Conservation (phyloP, 805 yeast genomes). For the Saccharomycopsis fermentans region DNA sequence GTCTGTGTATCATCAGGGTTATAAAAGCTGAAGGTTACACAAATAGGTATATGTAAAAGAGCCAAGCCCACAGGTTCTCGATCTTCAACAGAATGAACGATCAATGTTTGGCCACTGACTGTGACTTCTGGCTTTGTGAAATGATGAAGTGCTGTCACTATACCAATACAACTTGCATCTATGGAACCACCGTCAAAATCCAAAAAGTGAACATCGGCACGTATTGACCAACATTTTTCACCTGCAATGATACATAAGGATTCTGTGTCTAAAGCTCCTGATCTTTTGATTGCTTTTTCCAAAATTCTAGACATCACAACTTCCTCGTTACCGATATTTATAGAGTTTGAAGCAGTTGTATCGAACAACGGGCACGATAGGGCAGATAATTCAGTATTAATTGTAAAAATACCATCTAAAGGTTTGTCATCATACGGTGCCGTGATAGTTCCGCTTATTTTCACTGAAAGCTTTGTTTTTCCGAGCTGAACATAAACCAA, state of each 20-base stretch:
- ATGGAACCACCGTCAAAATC: constrained; percentile 90
- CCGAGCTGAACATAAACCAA: constrained; percentile 75
- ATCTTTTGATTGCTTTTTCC: constrained; percentile 85
- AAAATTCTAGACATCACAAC: constrained; percentile 69
- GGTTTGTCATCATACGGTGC: constrained; percentile 87
- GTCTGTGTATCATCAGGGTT: constrained; percentile 56
- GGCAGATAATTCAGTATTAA: constrained; percentile 78
- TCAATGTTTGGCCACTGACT: constrained; percentile 42
- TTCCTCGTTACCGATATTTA: constrained; percentile 46
- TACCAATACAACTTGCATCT: constrained; percentile 86
- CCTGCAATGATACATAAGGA: constrained; percentile 87
- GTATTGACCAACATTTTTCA: constrained; percentile 77
- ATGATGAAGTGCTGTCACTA: constrained; percentile 75
- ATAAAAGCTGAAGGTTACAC: constrained; percentile 82
- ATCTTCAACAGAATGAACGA: constrained; percentile 63
- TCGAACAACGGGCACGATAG: constrained; percentile 87
- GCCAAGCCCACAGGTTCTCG: constrained; percentile 82
- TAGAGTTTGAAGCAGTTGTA: constrained; percentile 29
- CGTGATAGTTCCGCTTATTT: constrained; percentile 65
- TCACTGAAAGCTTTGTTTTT: constrained; percentile 53
- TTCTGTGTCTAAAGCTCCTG: constrained; percentile 86
- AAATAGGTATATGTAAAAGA: constrained; percentile 79
- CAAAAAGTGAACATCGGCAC: constrained; percentile 83
- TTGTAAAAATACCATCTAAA: constrained; percentile 80
- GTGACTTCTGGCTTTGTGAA: constrained; percentile 78